phyloP scores from a whole-genome alignment of 805 yeast genomes.

The Metschnikowia reukaufii region DNA sequence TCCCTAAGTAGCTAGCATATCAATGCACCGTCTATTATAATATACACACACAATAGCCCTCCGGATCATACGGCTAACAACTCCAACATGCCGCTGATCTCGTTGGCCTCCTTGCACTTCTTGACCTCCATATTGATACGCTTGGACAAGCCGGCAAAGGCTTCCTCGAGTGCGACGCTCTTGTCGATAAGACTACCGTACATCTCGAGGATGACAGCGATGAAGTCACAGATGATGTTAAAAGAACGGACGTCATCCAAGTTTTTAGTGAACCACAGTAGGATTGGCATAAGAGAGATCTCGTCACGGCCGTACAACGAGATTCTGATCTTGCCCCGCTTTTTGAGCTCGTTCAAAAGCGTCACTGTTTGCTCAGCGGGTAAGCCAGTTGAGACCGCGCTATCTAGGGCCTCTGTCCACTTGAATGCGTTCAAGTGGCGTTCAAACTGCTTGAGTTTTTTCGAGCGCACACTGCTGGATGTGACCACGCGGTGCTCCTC shows the following conservation, averaged over 20 bases:
- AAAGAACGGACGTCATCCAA: slow-evolving; percentile 78
- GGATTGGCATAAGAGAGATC: slow-evolving; percentile 75
- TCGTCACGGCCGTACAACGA: slow-evolving; percentile 84
- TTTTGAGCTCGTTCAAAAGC: slow-evolving; percentile 80
- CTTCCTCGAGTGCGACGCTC: slow-evolving; percentile 75
- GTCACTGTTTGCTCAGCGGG: slow-evolving; percentile 79
- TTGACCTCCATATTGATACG: slow-evolving; percentile 67
- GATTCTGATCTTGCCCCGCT: slow-evolving; percentile 84
- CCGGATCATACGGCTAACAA: slow-evolving; percentile 49
- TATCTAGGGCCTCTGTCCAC: slow-evolving; percentile 91
- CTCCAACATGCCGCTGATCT: slow-evolving; percentile 91
- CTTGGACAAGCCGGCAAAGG: slow-evolving; percentile 58
- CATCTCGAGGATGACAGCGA: slow-evolving; percentile 67
- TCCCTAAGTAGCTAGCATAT: too few relatives aligned
- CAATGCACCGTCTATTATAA: too few relatives aligned
- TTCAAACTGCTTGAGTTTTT: slow-evolving; percentile 79
- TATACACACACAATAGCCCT: neutral
- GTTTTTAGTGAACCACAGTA: slow-evolving; percentile 77
- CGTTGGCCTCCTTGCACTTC: slow-evolving; percentile 83
- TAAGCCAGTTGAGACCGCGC: slow-evolving; percentile 77
- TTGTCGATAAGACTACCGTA: slow-evolving; percentile 73
- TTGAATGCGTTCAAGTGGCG: slow-evolving; percentile 80
- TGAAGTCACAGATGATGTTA: slow-evolving; percentile 62
- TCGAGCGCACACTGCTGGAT: slow-evolving; percentile 52
- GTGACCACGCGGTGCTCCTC: slow-evolving; percentile 71